Evolutionary conservation across 129 eudicot genomes (phyloP), one percentile per base, ranked within the genome.

Genomic region (Tagetes patula): DNA sequence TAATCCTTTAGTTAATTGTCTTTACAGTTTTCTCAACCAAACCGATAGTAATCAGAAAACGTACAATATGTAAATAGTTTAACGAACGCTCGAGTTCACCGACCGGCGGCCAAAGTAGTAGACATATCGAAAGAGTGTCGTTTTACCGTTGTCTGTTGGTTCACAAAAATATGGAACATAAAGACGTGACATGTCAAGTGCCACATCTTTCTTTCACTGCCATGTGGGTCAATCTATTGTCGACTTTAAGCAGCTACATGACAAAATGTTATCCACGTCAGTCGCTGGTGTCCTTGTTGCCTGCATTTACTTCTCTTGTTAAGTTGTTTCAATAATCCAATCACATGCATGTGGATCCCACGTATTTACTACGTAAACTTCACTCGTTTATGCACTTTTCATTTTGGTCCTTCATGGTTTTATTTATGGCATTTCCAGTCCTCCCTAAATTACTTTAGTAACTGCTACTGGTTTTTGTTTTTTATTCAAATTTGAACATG

Each of bases 181-280:
- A 6, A 5, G 38, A 34, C 38, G 64, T 67, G 80, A 72, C 59
- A 2, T 9, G 67, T 68, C 77, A 40, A 31, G 39, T 55, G 80
- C 80, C 72, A 76, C 73, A 71, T 62, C 82, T 46, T 61, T 49
- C n/a, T 53, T 3, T 10, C 27, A 0, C 32, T 32, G 45, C 72
- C 45, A 75, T 34, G 67, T 56, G 59, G 66, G 59, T 41, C 67
- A 14, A 8, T 2, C 2, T 37, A 6, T 42, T 61, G 36, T 47
- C 65, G 72, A 36, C 45, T 31, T 6, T 38, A 39, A 67, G 81
- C 74, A 74, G 37, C 70, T 40, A 49, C 69, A 34, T 3, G 76
- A 80, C 77, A 77, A 67, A 3, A 59, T 1, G 11, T 20, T 49
- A 27, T 56, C 79, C 82, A 72, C 72, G 62, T 81, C 83, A 63